These are phyloP conservation scores for Ogataea methylovora DNA, from an alignment of 805 yeast species.

Conservation along the genomic window DNA sequence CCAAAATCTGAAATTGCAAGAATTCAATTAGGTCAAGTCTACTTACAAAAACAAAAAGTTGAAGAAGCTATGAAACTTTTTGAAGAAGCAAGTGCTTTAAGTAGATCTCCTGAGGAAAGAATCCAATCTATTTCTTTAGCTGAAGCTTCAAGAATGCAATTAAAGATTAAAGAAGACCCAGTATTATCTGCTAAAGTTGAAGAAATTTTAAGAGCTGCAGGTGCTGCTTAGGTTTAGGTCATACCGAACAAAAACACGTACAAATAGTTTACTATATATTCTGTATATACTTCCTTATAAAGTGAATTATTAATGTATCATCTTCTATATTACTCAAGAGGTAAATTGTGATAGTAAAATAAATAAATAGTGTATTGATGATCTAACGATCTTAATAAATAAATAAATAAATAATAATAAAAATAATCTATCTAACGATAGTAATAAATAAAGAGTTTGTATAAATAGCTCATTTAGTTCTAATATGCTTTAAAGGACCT, in stretches of 20 bases:
- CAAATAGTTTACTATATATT: no score
- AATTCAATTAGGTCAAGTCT: slow-evolving; percentile 86
- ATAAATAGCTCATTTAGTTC: slow-evolving; percentile 51
- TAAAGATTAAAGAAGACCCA: slow-evolving; percentile 67
- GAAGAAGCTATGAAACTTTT: slow-evolving; percentile 77
- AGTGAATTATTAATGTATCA: not conserved
- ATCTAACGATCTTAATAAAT: slow-evolving; percentile 1
- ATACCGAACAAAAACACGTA: no score
- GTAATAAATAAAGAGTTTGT: slow-evolving; percentile 4
- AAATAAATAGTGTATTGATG: not conserved
- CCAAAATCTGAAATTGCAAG: slow-evolving; percentile 86
- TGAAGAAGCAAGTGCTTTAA: slow-evolving; percentile 73
- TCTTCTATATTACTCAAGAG: no score
- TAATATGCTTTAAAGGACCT: slow-evolving; percentile 70
- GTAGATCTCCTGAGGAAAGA: slow-evolving; percentile 82
- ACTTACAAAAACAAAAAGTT: slow-evolving; percentile 73
- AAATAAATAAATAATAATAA: slow-evolving; percentile 4
- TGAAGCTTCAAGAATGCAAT: slow-evolving; percentile 89
- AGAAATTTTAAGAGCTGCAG: slow-evolving; percentile 43
- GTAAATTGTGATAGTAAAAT: no score
- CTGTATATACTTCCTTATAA: not conserved
- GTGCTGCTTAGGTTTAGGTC: no score
- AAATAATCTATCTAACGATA: not conserved
- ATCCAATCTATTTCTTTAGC: slow-evolving; percentile 85
- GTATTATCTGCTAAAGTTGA: slow-evolving; percentile 53